Percentiles rank a stretch among this genome's conserved stretches.
Conservation (phyloP, 495 filamentous ascomycete species). For the Neurospora sp. region DNA sequence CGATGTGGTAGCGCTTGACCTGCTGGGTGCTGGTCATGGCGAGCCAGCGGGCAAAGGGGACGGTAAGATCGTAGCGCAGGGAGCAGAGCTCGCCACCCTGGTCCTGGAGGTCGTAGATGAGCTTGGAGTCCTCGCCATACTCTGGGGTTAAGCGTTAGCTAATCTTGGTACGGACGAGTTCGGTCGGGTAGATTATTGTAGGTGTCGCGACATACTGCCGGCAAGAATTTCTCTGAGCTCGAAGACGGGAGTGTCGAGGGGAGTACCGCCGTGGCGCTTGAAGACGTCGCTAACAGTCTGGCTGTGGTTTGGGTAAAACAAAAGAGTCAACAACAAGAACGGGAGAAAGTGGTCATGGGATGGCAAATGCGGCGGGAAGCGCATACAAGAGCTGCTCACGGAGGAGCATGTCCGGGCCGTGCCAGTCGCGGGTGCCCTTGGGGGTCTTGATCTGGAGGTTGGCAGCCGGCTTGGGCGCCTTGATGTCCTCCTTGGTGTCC, state of each 20-base stretch:
- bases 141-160: conserved; percentile 54
- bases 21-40: conserved; percentile 73
- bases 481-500: neutral
- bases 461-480: conserved; percentile 1
- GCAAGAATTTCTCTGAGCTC: conserved; percentile 57
- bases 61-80: conserved; percentile 83
- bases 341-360: neutral
- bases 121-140: conserved; percentile 79
- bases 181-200: conserved; percentile 15
- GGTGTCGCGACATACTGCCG: conserved; percentile 34
- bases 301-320: conserved; percentile 3
- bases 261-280: conserved; percentile 32
- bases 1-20: conserved; percentile 88
- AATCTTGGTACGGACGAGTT: conserved; percentile 48
- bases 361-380: neutral
- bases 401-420: conserved; percentile 11
- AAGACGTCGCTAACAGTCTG: conserved; percentile 22
- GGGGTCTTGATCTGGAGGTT: conserved; percentile 22
- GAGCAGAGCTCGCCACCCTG: conserved; percentile 81
- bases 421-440: conserved; percentile 20
- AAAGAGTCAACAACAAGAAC: neutral
- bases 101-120: conserved; percentile 84
- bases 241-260: conserved; percentile 39
- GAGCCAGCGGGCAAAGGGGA: conserved; percentile 86
- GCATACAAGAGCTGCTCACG: conserved; percentile 17